Percentiles rank a stretch among this genome's conserved stretches.
These are phyloP conservation scores for Nothophoma quercina DNA, from an alignment of 2,329 filamentous ascomycete species.

Conservation along the genomic window DNA sequence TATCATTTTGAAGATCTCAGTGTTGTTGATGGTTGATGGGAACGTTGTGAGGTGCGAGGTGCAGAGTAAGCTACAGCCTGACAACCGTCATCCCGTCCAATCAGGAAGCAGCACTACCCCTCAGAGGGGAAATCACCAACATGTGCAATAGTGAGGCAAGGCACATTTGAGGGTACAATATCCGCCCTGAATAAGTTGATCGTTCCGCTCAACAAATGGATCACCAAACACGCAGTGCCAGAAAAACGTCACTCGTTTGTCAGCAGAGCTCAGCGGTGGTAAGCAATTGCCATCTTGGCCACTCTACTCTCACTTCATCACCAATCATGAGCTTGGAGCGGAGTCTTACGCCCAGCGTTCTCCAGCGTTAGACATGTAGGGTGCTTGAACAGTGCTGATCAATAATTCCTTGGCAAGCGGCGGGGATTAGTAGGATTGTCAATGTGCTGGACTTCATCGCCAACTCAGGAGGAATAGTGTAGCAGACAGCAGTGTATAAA, in stretches of 20 bases:
- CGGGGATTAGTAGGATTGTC: not conserved
- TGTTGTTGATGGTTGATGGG: not conserved
- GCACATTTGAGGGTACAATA: no score
- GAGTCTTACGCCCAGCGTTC: not conserved
- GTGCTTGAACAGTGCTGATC: not conserved
- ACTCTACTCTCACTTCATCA: not conserved
- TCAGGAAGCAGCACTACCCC: constrained; percentile 8
- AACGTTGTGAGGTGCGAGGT: not conserved
- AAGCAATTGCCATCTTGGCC: constrained; percentile 7
- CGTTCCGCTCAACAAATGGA: no score
- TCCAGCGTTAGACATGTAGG: not conserved
- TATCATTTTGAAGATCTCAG: constrained; percentile 9
- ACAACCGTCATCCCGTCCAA: not conserved
- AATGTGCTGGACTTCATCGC: not conserved
- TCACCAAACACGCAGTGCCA: no score
- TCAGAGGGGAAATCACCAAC: not conserved
- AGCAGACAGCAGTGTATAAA: not conserved
- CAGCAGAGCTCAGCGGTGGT: not conserved
- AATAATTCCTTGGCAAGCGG: not conserved
- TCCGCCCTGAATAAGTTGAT: no score
- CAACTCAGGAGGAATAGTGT: not conserved
- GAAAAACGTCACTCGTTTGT: constrained; percentile 2
- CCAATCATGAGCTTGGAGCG: not conserved
- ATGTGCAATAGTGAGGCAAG: not conserved
- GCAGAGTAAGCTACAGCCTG: not conserved